These are phyloP conservation scores for Nyssa sinensis DNA, from an alignment of 148 eudicot genomes.

Conservation along the genomic window DNA sequence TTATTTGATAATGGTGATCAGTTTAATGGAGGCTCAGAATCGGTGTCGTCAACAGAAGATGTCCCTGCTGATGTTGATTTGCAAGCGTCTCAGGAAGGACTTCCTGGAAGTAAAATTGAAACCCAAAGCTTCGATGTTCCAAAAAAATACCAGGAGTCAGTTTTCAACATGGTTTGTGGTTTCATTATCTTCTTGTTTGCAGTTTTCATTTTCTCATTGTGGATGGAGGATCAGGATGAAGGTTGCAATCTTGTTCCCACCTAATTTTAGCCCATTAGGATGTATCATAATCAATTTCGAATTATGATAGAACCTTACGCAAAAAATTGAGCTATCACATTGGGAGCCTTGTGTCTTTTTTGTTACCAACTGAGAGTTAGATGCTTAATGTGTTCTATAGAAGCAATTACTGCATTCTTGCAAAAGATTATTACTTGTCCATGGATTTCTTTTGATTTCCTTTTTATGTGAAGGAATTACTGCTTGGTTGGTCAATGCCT, in stretches of 20 bases:
- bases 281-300: too few species aligned
- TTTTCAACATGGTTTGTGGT: constrained; percentile 19
- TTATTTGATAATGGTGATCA: constrained; percentile 24
- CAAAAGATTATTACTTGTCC: constrained; percentile 12
- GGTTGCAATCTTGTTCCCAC: constrained; percentile 70
- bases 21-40: constrained; percentile 44
- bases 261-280: too few species aligned
- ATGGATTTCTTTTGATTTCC: constrained; percentile 5
- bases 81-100: constrained; percentile 18
- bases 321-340: neutral
- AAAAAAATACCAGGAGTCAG: constrained; percentile 26
- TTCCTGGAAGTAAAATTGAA: constrained; percentile 25
- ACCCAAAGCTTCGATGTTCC: constrained; percentile 7
- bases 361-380: neutral
- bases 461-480: neutral
- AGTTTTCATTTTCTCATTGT: constrained; percentile 35
- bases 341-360: neutral
- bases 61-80: constrained; percentile 15
- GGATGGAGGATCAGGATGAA: constrained; percentile 42
- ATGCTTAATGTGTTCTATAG: neutral
- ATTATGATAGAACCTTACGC: neutral
- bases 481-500: too few species aligned
- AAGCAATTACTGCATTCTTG: neutral
- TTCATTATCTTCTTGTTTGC: constrained; percentile 36
- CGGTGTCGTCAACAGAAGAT: constrained; percentile 73